phyloP scores from a whole-genome alignment of 2,329 filamentous ascomycete species.

The Cadophora malorum region DNA sequence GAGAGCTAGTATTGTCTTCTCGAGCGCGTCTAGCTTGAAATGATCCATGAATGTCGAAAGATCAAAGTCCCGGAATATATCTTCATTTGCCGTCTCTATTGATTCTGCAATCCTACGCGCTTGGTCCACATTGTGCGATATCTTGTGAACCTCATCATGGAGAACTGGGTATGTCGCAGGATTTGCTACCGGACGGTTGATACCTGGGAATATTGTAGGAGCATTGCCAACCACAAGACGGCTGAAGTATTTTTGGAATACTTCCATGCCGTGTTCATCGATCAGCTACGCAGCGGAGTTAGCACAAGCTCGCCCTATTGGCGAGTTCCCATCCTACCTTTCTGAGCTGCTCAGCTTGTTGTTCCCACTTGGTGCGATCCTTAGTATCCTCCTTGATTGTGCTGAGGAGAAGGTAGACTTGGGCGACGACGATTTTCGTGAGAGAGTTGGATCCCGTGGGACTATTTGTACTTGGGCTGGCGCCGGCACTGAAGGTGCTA shows the following conservation, averaged over 20 bases:
- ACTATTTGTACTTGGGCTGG: constrained; percentile 46
- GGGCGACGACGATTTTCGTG: constrained; percentile 92
- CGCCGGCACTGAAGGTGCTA: constrained; percentile 48
- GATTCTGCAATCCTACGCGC: constrained; percentile 91
- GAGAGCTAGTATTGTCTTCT: constrained; percentile 85
- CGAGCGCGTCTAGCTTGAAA: constrained; percentile 88
- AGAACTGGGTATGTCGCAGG: constrained; percentile 85
- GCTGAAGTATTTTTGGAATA: constrained; percentile 94
- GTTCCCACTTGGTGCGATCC: constrained; percentile 89
- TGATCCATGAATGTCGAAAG: constrained; percentile 95
- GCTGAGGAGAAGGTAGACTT: constrained; percentile 92
- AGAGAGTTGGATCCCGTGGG: constrained; percentile 65
- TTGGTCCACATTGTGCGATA: constrained; percentile 80
- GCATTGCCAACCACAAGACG: constrained; percentile 92
- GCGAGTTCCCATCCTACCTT: constrained; percentile 66
- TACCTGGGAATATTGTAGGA: constrained; percentile 84
- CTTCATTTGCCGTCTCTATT: constrained; percentile 87
- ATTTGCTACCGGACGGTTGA: constrained; percentile 75
- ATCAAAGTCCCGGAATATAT: constrained; percentile 95
- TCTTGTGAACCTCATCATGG: constrained; percentile 83
- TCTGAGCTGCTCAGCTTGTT: constrained; percentile 87
- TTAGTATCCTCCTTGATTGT: constrained; percentile 89
- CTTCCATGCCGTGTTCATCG: constrained; percentile 99
- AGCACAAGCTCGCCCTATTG: constrained; percentile 6
- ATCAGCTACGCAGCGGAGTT: constrained; percentile 68